Evolutionary conservation across 306 rosid genomes (phyloP), one percentile per base, ranked within the genome.

Genomic region (Malus fusca): DNA sequence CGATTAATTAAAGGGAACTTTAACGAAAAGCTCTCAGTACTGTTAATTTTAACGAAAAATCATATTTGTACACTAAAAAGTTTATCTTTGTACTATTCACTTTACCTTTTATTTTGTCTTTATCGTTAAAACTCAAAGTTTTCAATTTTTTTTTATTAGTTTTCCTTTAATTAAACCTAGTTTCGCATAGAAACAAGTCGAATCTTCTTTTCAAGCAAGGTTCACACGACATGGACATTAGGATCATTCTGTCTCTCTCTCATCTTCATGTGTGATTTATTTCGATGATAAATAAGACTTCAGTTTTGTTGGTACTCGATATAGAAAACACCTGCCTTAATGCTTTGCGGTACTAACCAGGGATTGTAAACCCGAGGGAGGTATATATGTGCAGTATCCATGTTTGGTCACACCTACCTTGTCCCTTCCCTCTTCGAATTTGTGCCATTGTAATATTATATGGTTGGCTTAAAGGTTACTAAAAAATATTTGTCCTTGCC

Each of bases 281-380:
- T 46, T 43, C 46, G 43, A 21, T 44, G 19, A 74, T 11, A 26
- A 68, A 33, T 30, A 18, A 78, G 30, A 18, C n/a, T 62, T 31
- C 18, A 15, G 52, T 43, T 48, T 35, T 52, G 73, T 72, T 65
- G 56, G 56, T 28, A 62, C 22, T 14, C 65, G 59, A 48, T 44
- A 40, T 25, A 64, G 69, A 46, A 52, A 56, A 78, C 43, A 26
- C 55, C 75, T 53, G 2, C 75, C 66, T 4, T 6, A 33, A 25
- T 33, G n/a, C 17, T 35, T 5, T 4, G 18, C 31, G 12, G 22
- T 65, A 42, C 35, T 62, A 79, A 76, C 73, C 22, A 77, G 82
- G 77, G 42, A 48, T 22, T 56, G 13, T 11, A 8, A 68, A 73
- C 44, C 84, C 58, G 52, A 69, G 87, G 87, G 69, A 69, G 84